These are phyloP conservation scores for Populus simonii DNA, from an alignment of 345 rosid species.

Conservation along the genomic window DNA sequence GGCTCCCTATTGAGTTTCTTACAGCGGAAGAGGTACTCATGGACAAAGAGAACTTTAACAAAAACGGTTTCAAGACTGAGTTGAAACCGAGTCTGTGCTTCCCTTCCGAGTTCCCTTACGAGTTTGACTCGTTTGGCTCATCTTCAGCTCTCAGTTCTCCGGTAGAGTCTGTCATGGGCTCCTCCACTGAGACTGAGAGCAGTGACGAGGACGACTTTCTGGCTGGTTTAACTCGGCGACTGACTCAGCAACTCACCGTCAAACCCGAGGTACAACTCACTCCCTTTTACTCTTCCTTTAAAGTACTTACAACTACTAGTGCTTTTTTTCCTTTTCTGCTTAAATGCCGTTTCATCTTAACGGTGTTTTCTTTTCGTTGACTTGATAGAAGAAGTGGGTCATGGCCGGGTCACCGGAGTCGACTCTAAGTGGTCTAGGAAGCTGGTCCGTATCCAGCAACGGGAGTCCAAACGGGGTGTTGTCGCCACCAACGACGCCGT, in stretches of 20 bases:
- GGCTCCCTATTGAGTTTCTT: constrained; percentile 19
- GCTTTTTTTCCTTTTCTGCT: background rate
- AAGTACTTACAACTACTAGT: background rate
- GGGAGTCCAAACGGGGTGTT: constrained; percentile 26
- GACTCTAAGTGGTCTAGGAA: constrained; percentile 21
- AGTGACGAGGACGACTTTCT: constrained; percentile 21
- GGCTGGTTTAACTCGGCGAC: constrained; percentile 20
- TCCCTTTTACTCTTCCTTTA: background rate
- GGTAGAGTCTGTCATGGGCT: constrained; percentile 7
- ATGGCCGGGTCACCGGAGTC: constrained; percentile 26
- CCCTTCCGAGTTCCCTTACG: constrained; percentile 34
- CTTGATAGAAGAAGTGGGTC: constrained; percentile 12
- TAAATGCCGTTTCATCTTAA: background rate
- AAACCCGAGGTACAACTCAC: constrained; percentile 7
- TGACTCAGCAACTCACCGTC: constrained; percentile 24
- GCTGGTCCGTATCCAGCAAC: constrained; percentile 26
- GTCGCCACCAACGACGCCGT: constrained; percentile 29
- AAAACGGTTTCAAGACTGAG: background rate
- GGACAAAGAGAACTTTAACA: background rate
- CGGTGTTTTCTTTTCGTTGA: background rate
- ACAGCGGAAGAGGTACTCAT: constrained; percentile 8
- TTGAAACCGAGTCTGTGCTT: constrained; percentile 10
- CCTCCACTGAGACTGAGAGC: constrained; percentile 12
- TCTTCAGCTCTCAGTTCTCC: constrained; percentile 12
- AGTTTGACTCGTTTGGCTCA: constrained; percentile 19